Conservation (phyloP, 805 yeast genomes). For the Nakazawaea ernobii region DNA sequence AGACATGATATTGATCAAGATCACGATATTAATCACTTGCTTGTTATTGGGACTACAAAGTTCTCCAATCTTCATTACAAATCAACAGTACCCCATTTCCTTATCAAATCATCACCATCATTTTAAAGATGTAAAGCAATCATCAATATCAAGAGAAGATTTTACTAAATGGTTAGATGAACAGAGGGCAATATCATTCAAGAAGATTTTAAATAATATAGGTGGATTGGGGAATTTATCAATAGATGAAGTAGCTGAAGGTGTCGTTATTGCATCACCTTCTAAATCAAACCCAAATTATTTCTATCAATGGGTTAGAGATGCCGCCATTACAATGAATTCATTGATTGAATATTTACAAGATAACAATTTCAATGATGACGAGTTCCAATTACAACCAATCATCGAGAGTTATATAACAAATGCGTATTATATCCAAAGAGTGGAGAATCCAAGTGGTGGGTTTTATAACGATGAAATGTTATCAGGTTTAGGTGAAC, state of each 20-base stretch:
- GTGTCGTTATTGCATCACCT: constrained; percentile 84
- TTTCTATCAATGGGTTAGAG: constrained; percentile 88
- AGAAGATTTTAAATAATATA: constrained; percentile 45
- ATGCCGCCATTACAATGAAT: constrained; percentile 74
- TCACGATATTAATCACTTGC: too few relatives aligned
- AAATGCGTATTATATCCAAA: constrained; percentile 55
- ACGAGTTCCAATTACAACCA: constrained; percentile 14
- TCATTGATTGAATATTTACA: constrained; percentile 53
- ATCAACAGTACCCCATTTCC: too few relatives aligned
- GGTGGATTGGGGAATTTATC: constrained; percentile 38
- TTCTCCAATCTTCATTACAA: too few relatives aligned
- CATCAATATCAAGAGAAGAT: constrained; percentile 24
- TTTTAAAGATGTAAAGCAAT: not conserved
- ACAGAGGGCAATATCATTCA: constrained; percentile 38
- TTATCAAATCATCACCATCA: not conserved
- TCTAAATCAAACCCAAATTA: constrained; percentile 69
- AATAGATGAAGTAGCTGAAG: constrained; percentile 39
- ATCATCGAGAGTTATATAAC: constrained; percentile 56
- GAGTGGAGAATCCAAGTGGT: constrained; percentile 68
- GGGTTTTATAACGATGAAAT: constrained; percentile 39
- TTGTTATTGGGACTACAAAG: too few relatives aligned
- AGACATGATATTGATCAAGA: too few relatives aligned
- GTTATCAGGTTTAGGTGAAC: constrained; percentile 75
- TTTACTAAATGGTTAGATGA: constrained; percentile 43
- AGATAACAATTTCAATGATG: constrained; percentile 29